A percentile compares a stretch with the other conserved stretches of the same genome.
phyloP scores from a whole-genome alignment of 148 eudicot genomes.

The Polygonum aviculare region DNA sequence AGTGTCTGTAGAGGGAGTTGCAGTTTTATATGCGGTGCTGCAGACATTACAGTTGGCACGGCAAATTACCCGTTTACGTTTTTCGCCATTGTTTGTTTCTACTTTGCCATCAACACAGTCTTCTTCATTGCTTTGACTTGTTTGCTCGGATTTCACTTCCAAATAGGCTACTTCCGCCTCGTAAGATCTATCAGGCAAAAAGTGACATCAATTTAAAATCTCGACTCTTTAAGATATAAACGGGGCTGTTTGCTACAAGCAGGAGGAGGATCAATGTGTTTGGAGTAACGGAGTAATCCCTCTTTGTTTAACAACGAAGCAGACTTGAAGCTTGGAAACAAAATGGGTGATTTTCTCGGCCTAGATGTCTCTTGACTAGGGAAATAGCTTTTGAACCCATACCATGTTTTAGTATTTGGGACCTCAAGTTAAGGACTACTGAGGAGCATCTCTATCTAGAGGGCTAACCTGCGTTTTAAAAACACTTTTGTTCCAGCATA shows the following conservation, averaged over 20 bases:
- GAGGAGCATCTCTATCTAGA: background rate
- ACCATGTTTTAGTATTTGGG: background rate
- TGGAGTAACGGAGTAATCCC: background rate
- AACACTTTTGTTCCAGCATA: constrained; percentile 92
- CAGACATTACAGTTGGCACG: constrained; percentile 65
- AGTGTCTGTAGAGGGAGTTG: constrained; percentile 16
- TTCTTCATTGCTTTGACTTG: constrained; percentile 24
- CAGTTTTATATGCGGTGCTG: constrained; percentile 10
- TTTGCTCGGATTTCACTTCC: constrained; percentile 41
- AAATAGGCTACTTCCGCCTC: constrained; percentile 84
- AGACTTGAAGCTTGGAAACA: background rate
- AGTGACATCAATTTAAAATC: background rate
- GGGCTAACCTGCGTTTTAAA: constrained; percentile 66
- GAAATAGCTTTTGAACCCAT: background rate
- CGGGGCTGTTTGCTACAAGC: background rate
- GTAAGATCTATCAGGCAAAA: constrained; percentile 48
- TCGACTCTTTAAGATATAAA: background rate
- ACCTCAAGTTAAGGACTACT: background rate
- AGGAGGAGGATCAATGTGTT: background rate
- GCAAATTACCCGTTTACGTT: constrained; percentile 43
- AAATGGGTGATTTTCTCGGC: background rate
- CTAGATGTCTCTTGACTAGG: background rate
- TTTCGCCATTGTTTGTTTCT: constrained; percentile 28
- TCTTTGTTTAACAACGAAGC: background rate
- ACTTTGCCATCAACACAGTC: constrained; percentile 18